Conservation (phyloP, 2,329 filamentous ascomycete genomes). For the Metarhizium rileyi region DNA sequence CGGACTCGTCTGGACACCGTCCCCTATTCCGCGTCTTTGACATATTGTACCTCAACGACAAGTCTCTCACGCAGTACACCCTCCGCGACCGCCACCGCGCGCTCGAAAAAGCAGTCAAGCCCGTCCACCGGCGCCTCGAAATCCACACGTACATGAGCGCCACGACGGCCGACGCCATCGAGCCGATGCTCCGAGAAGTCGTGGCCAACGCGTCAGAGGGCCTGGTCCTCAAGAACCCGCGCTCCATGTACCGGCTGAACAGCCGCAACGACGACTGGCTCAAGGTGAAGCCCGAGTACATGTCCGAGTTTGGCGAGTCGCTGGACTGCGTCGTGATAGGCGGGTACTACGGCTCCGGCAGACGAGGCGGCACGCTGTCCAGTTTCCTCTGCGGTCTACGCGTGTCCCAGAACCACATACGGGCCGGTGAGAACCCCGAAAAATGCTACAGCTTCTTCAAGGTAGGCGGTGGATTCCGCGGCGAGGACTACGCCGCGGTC, state of each 20-base stretch:
- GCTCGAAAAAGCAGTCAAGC: conserved; percentile 58
- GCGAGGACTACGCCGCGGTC: conserved; percentile 75
- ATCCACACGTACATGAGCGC: conserved; percentile 65
- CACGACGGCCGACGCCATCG: conserved; percentile 60
- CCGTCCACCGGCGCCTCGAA: conserved; percentile 69
- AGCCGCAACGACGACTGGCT: conserved; percentile 94
- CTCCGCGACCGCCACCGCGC: conserved; percentile 71
- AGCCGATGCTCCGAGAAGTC: conserved; percentile 68
- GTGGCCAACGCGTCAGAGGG: conserved; percentile 84
- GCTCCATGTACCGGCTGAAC: conserved; percentile 77
- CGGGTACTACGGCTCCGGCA: conserved; percentile 85
- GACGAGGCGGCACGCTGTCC: conserved; percentile 70
- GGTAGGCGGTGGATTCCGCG: conserved; percentile 87
- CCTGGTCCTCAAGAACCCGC: conserved; percentile 85
- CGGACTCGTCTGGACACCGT: conserved; percentile 38
- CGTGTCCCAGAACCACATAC: conserved; percentile 58
- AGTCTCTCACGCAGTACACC: conserved; percentile 69
- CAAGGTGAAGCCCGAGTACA: conserved; percentile 98
- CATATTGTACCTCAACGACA: conserved; percentile 78
- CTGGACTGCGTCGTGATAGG: conserved; percentile 85
- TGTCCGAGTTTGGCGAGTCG: conserved; percentile 90
- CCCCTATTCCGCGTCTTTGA: conserved; percentile 85
- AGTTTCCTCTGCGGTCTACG: conserved; percentile 87
- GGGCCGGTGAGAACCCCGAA: conserved; percentile 50
- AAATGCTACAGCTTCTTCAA: conserved; percentile 95